Conservation (phyloP, 495 filamentous ascomycete species). For the Platismatia glauca region DNA sequence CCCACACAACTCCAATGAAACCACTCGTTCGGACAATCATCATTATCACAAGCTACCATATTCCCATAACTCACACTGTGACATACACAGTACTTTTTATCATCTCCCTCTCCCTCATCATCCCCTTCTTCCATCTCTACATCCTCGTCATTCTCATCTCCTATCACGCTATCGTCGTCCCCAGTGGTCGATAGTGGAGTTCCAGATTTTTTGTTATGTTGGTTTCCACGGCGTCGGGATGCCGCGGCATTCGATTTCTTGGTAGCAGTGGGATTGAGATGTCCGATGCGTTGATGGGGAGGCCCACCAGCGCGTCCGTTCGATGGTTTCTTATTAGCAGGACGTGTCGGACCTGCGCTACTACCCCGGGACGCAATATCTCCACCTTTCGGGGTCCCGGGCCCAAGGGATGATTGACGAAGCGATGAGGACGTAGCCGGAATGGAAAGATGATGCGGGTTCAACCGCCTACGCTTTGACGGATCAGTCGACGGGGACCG, state of each 20-base stretch:
- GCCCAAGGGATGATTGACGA: constrained; percentile 73
- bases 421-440: constrained; percentile 64
- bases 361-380: constrained; percentile 31
- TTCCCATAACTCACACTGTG: constrained; percentile 89
- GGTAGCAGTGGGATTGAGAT: constrained; percentile 35
- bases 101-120: constrained; percentile 78
- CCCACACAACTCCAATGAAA: constrained; percentile 97
- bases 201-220: constrained; percentile 35
- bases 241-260: constrained; percentile 32
- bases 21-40: constrained; percentile 88
- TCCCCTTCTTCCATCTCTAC: constrained; percentile 59
- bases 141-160: constrained; percentile 36
- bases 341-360: constrained; percentile 21
- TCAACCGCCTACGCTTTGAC: constrained; percentile 64
- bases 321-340: constrained; percentile 12
- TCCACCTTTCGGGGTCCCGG: constrained; percentile 74
- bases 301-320: constrained; percentile 51
- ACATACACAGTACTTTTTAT: constrained; percentile 88
- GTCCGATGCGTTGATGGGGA: constrained; percentile 54
- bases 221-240: constrained; percentile 37
- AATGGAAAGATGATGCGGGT: constrained; percentile 52
- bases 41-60: constrained; percentile 98
- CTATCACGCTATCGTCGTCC: constrained; percentile 33
- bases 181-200: constrained; percentile 16
- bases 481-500: constrained; percentile 73